Base-by-base conservation (phyloP, 2,329 filamentous ascomycete genomes). In the Pestalotiopsis sp. region DNA sequence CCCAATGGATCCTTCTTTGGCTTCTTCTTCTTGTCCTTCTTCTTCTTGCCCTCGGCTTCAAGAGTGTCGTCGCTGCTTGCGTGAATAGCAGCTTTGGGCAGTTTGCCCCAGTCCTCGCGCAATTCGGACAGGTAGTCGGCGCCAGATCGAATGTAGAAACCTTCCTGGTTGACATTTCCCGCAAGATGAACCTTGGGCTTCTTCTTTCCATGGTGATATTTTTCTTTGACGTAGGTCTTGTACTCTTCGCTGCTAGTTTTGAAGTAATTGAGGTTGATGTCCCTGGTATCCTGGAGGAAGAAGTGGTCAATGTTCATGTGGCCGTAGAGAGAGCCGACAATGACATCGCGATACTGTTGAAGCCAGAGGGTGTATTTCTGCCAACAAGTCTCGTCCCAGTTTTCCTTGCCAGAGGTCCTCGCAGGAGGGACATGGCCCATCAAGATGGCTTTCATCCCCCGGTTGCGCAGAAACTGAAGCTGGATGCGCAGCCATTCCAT, bases 241-340 rank as follows among this genome's bases (percentile, higher is more conserved):
- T 73, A 69, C 17, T 78, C 66, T 41, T 74, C 69, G 23, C 75
- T 68, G 9, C 78, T 74, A 2, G 79, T 74, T 58, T 80, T 72
- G 9, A 83, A 69, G 1, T 84, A 81, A 31, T 83, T 81, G 62
- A 94, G 85, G 70, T 92, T 86, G 67, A 98, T 86, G 0, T 97
- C 88, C 56, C 92, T 86, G 68, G 90, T 93, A 78, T 98, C 95
- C 75, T 97, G 94, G 17, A 99, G 83, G 76, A 98, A 88, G 80
- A 99, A 99, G 79, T 99, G 96, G 75, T 99, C 96, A 72, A 98
- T 93, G 77, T 99, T 99, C 96, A 99, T 98, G 78, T 99, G 96
- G 1, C 95, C 96, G 76, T 92, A 99, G 5, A 97, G 77, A 31
- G 90, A 90, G 13, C 89, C 90, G 23, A 95, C 86, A 23, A 99